These are phyloP conservation scores for Telopea speciosissima DNA, from an alignment of 177 flowering plant species.

Conservation along the genomic window DNA sequence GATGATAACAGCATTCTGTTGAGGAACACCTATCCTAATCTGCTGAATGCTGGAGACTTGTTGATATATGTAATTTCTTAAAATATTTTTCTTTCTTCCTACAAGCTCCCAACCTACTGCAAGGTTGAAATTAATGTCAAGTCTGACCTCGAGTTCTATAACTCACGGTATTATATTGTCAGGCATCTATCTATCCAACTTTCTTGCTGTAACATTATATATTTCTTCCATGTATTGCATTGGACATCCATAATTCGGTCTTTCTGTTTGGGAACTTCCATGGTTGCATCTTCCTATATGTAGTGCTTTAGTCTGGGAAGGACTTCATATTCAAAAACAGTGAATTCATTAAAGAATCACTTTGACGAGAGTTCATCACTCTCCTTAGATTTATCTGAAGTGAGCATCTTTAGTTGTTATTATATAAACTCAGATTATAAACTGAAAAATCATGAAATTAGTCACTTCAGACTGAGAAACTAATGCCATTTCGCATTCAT, in stretches of 20 bases:
- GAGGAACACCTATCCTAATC: background rate
- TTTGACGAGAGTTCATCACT: background rate
- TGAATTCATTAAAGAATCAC: background rate
- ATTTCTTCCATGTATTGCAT: background rate
- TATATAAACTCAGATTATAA: background rate
- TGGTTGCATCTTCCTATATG: background rate
- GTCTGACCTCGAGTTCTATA: background rate
- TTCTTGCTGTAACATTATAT: background rate
- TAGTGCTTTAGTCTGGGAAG: background rate
- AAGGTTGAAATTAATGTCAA: background rate
- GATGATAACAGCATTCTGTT: background rate
- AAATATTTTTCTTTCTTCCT: background rate
- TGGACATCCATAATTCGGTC: no score
- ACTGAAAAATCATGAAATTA: background rate
- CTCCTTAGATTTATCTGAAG: conserved; percentile 1
- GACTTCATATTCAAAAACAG: background rate
- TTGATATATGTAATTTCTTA: no score
- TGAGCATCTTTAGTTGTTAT: background rate
- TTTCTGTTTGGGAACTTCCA: no score
- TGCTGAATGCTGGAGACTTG: background rate
- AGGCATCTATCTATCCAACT: background rate
- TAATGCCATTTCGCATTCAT: background rate
- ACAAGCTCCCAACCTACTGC: background rate
- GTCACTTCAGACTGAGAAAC: background rate
- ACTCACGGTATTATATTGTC: background rate